Percentiles rank a stretch among this genome's conserved stretches.
These are phyloP conservation scores for Globisporangium iwayamae DNA, from an alignment of 352 stramenopile genomes.

Conservation along the genomic window DNA sequence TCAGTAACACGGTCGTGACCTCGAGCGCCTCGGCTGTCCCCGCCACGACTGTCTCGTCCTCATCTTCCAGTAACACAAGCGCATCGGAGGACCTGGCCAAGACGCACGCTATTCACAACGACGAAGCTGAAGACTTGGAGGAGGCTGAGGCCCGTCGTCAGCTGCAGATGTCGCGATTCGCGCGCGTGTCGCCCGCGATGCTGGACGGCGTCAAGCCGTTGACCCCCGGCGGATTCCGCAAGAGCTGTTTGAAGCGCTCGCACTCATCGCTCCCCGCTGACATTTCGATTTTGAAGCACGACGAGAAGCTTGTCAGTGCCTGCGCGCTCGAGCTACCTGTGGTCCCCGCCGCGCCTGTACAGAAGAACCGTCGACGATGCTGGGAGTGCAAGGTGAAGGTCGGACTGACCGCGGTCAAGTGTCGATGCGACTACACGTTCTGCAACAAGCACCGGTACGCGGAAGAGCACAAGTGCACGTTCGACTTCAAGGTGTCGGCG, in stretches of 20 bases:
- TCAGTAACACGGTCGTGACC: conserved; percentile 16
- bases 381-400: conserved; percentile 88
- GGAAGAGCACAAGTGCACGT: conserved; percentile 84
- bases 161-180: conserved; percentile 28
- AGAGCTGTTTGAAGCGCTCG: conserved; percentile 72
- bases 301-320: background rate
- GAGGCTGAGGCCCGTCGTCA: conserved; percentile 9
- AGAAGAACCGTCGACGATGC: conserved; percentile 89
- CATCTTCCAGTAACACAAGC: background rate
- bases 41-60: conserved; percentile 16
- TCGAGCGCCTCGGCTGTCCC: conserved; percentile 21
- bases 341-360: conserved; percentile 27
- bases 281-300: conserved; percentile 14
- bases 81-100: background rate
- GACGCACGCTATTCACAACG: background rate
- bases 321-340: conserved; percentile 10
- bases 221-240: conserved; percentile 44
- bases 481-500: conserved; percentile 83
- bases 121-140: conserved; percentile 9
- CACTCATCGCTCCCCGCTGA: conserved; percentile 41
- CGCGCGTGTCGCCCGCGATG: conserved; percentile 35
- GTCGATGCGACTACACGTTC: conserved; percentile 89
- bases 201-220: conserved; percentile 46
- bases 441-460: conserved; percentile 88
- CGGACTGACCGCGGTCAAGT: conserved; percentile 80